These are phyloP conservation scores for Melampsora americana DNA, from an alignment of 1,284 basidiomycete genomes.

Conservation along the genomic window DNA sequence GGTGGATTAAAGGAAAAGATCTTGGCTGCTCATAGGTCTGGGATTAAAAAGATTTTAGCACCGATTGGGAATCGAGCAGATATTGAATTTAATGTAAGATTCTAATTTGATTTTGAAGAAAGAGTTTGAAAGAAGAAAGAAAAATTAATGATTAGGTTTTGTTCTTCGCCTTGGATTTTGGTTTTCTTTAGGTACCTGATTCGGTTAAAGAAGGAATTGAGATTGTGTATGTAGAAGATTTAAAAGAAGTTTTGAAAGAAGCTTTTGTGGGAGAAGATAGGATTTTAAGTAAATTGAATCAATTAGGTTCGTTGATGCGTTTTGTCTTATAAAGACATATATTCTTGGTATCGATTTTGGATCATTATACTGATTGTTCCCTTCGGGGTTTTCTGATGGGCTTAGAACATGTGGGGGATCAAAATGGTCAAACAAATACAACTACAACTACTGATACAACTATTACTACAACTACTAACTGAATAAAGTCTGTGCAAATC, in stretches of 20 bases:
- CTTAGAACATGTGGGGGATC: no score
- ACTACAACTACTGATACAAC: no score
- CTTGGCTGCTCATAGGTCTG: conserved; percentile 84
- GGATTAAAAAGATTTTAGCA: conserved; percentile 84
- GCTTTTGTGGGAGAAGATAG: conserved; percentile 62
- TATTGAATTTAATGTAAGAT: conserved; percentile 78
- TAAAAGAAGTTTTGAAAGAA: conserved; percentile 78
- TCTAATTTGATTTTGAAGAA: no score
- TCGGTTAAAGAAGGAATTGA: conserved; percentile 89
- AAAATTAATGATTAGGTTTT: background rate
- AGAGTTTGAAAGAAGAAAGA: no score
- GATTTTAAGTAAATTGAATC: conserved; percentile 33
- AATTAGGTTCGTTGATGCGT: conserved; percentile 13
- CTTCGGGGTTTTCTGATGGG: no score
- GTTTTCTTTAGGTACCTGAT: conserved; percentile 62
- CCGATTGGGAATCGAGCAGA: conserved; percentile 82
- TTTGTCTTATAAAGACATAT: no score
- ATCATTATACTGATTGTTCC: no score
- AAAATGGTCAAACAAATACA: no score
- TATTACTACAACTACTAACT: no score
- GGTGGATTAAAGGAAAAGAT: conserved; percentile 78
- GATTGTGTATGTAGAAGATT: conserved; percentile 88
- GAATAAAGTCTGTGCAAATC: no score
- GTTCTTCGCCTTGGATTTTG: no score
- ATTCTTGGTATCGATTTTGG: no score